These are phyloP conservation scores for Penicillium steckii DNA, from an alignment of 495 filamentous ascomycete species.

Conservation along the genomic window DNA sequence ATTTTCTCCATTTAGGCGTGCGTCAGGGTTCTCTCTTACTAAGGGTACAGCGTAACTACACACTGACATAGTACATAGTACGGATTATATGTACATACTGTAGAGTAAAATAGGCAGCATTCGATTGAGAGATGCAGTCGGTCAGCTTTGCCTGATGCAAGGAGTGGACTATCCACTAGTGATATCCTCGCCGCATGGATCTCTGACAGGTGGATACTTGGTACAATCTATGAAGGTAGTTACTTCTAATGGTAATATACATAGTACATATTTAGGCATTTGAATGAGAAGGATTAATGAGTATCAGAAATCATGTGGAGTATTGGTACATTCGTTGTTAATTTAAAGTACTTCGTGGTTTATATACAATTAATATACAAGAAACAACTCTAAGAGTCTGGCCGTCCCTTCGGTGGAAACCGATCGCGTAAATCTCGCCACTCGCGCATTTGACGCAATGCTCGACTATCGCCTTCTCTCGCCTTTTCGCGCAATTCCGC, in stretches of 20 bases:
- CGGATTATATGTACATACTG: too few species aligned
- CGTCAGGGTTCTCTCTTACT: too few species aligned
- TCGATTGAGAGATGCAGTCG: not conserved
- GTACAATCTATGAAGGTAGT: too few species aligned
- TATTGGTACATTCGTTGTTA: not conserved
- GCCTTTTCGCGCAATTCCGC: not conserved
- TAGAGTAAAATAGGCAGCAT: too few species aligned
- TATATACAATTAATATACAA: conserved; percentile 1
- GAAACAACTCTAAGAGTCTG: not conserved
- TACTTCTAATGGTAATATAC: too few species aligned
- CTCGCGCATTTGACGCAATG: not conserved
- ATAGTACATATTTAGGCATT: too few species aligned
- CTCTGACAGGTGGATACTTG: too few species aligned
- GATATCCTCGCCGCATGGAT: not conserved
- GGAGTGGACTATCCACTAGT: not conserved
- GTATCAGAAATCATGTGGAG: not conserved
- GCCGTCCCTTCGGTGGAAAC: not conserved
- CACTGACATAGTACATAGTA: too few species aligned
- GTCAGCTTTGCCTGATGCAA: not conserved
- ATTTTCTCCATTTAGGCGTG: not conserved
- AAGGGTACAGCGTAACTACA: too few species aligned
- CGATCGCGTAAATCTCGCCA: not conserved
- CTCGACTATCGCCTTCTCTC: not conserved
- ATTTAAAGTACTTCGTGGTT: not conserved
- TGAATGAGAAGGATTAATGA: not conserved